These are phyloP conservation scores for Aspergillus egyptiacus DNA, from an alignment of 495 filamentous ascomycete species.

Conservation along the genomic window DNA sequence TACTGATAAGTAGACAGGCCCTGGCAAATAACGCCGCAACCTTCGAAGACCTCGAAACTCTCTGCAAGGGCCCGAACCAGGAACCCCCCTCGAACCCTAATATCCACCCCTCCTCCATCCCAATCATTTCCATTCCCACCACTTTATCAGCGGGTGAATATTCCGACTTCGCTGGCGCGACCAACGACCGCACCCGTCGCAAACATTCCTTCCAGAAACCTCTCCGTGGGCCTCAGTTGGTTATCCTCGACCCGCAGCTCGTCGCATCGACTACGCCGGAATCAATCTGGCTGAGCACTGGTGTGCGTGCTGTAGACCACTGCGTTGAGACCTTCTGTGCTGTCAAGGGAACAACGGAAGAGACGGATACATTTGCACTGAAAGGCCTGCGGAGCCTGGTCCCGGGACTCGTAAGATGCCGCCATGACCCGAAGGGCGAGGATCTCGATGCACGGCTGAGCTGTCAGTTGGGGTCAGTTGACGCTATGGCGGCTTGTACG, in stretches of 20 bases:
- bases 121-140: slow-evolving; percentile 58
- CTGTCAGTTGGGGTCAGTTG: slow-evolving; percentile 50
- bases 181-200: slow-evolving; percentile 44
- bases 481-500: slow-evolving; percentile 49
- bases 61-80: slow-evolving; percentile 33
- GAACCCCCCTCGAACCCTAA: slow-evolving; percentile 14
- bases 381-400: slow-evolving; percentile 46
- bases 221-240: slow-evolving; percentile 41
- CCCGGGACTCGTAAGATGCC: slow-evolving; percentile 46
- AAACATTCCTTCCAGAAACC: slow-evolving; percentile 50
- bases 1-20: slow-evolving; percentile 22
- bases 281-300: slow-evolving; percentile 56
- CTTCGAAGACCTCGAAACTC: slow-evolving; percentile 35
- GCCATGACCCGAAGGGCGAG: slow-evolving; percentile 26
- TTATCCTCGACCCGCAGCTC: slow-evolving; percentile 56
- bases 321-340: slow-evolving; percentile 56
- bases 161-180: slow-evolving; percentile 50
- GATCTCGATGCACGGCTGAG: slow-evolving; percentile 45
- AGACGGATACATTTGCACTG: slow-evolving; percentile 36
- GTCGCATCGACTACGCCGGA: slow-evolving; percentile 47
- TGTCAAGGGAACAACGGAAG: slow-evolving; percentile 27
- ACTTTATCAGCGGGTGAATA: slow-evolving; percentile 61
- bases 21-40: slow-evolving; percentile 45
- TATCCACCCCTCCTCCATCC: slow-evolving; percentile 38
- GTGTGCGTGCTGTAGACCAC: slow-evolving; percentile 59